Evolutionary conservation across 208 protist species (phyloP).

Genomic region (Leishmania martiniquensis): DNA sequence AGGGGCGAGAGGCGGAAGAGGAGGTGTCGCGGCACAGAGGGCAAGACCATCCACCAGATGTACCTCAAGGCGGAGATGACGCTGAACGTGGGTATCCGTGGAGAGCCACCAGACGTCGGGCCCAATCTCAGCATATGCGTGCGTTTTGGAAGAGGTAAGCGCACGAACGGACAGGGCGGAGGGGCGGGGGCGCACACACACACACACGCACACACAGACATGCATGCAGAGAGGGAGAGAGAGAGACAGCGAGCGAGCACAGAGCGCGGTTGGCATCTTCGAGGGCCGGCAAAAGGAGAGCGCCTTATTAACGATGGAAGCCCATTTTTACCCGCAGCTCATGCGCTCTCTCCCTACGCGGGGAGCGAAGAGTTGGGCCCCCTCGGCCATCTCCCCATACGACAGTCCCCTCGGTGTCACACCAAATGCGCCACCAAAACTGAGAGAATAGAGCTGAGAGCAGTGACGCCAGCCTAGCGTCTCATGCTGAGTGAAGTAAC

Average conservation of each 20-base stretch:
- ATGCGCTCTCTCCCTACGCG: background rate
- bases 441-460: background rate
- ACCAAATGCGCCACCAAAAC: background rate
- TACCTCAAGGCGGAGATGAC: background rate
- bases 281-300: no score
- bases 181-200: background rate
- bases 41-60: background rate
- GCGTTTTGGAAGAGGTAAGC: background rate
- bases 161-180: background rate
- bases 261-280: no score
- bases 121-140: background rate
- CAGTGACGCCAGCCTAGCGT: background rate
- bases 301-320: no score
- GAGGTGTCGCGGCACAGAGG: no score
- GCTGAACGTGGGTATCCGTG: background rate
- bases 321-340: background rate
- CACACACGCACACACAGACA: background rate
- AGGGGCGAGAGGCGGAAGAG: no score
- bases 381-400: background rate
- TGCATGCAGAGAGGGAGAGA: background rate
- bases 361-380: background rate
- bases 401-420: background rate
- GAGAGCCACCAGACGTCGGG: background rate
- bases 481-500: background rate
- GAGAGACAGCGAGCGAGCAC: background rate